phyloP scores from a whole-genome alignment of 257 asterid species.

The Jacaranda copaia region DNA sequence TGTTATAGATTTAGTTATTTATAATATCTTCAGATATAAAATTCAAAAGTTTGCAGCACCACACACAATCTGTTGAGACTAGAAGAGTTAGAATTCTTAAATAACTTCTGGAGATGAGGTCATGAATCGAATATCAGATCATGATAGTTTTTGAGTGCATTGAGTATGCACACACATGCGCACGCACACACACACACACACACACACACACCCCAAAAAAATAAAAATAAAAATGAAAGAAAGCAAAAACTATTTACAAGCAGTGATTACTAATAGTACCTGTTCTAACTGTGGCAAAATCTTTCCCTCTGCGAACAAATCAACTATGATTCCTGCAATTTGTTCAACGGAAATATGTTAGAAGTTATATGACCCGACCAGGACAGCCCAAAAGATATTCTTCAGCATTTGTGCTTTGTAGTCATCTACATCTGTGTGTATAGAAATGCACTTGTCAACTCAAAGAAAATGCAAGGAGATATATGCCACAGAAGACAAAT shows the following conservation, averaged over 20 bases:
- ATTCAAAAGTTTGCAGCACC: background rate
- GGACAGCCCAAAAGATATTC: slow-evolving; percentile 9
- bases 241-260: background rate
- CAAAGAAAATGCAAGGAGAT: background rate
- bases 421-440: background rate
- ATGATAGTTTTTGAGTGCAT: too few species aligned
- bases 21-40: background rate
- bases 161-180: too few species aligned
- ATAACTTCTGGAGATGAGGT: background rate
- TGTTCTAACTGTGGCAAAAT: slow-evolving; percentile 75
- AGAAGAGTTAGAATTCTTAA: background rate
- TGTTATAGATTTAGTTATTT: background rate
- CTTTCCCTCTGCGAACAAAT: slow-evolving; percentile 71
- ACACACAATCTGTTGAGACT: slow-evolving; percentile 1
- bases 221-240: background rate
- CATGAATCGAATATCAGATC: background rate
- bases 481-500: slow-evolving; percentile 22
- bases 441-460: background rate
- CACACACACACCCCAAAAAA: too few species aligned
- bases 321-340: slow-evolving; percentile 77
- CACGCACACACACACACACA: background rate
- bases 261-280: slow-evolving; percentile 44
- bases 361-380: slow-evolving; percentile 10
- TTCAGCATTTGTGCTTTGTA: slow-evolving; percentile 19
- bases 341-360: slow-evolving; percentile 26